A percentile compares a stretch with the other conserved stretches of the same genome.
Evolutionary conservation across 2,329 filamentous ascomycete species (phyloP).

Genomic region (Colletotrichum sp.): DNA sequence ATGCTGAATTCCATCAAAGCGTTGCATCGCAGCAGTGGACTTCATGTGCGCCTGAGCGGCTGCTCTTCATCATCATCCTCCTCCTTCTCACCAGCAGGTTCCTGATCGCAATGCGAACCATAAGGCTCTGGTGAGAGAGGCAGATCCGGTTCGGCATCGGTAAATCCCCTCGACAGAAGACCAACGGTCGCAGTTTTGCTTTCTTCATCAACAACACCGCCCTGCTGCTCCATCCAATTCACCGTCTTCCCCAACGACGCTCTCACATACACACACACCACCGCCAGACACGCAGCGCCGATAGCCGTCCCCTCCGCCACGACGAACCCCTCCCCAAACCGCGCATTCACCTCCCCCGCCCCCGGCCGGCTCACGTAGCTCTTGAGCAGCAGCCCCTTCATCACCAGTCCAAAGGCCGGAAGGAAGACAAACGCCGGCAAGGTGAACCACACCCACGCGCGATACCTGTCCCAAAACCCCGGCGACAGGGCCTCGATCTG

Average conservation of each 20-base stretch:
- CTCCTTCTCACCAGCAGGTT: background rate
- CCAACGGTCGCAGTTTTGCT: background rate
- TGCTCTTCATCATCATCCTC: background rate
- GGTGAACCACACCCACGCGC: slow-evolving; percentile 7
- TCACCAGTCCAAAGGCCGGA: background rate
- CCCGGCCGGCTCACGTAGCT: background rate
- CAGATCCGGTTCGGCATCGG: background rate
- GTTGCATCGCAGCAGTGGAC: background rate
- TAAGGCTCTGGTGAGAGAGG: background rate
- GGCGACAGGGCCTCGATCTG: slow-evolving; percentile 15
- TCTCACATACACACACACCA: background rate
- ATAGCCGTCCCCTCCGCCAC: background rate
- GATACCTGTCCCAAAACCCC: slow-evolving; percentile 19
- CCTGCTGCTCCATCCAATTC: slow-evolving; percentile 19
- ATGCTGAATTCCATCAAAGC: background rate
- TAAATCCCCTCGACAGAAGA: background rate
- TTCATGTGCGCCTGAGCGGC: background rate
- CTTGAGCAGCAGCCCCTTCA: slow-evolving; percentile 2
- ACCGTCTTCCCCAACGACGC: background rate
- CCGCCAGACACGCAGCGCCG: background rate
- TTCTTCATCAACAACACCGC: background rate
- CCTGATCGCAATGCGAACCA: rapidly evolving
- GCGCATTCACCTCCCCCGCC: background rate
- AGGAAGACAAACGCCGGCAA: background rate
- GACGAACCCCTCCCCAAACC: slow-evolving; percentile 1